Base-by-base conservation (phyloP, 257 asterid genomes). In the Jacaranda copaia region DNA sequence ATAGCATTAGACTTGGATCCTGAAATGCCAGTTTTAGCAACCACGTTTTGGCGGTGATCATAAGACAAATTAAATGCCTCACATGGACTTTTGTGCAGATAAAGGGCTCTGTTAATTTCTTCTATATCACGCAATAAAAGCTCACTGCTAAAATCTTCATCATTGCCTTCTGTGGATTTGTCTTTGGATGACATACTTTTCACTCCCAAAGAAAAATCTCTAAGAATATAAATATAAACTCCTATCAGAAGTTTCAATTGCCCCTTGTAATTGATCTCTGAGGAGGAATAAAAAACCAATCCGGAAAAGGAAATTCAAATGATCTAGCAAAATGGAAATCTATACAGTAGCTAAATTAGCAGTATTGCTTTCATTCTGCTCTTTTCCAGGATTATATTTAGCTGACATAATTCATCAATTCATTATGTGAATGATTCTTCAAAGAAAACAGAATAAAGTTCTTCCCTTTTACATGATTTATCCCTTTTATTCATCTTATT, bases 51-150 rank as follows among this genome's bases (percentile, higher is more conserved):
- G 13, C 51, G 14, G 48, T 60, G 74, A 68, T 68, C 82, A 18
- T 85, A 55, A 61, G 83, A 73, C 56, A 88, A 61, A 87, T 74
- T 76, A 51, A 83, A 86, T 78, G 89, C 83, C 81, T 74, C 83
- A 3, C 42, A 80, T 11, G 84, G 86, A 77, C 51, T 80, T 81
- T 78, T 79, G 72, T 82, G 88, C 82, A 89, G 81, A 82, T 90
- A 88, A 60, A 95, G 99, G 67, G 97, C 94, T 81, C 83, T 84
- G 84, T 97, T 87, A 56, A 95, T 90, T 82, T 93, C 94, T 87
- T 91, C 89, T 14, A 95, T 88, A 75, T 95, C 99, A 46, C 77
- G 87, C 85, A 92, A 77, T 25, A 92, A 81, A 79, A 79, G 87
- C 65, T 95, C 96, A 36, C 87, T 77, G 68, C 83, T 77, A 59